Conservation (phyloP, 73 alveolate species). For the Breviolum minutum region DNA sequence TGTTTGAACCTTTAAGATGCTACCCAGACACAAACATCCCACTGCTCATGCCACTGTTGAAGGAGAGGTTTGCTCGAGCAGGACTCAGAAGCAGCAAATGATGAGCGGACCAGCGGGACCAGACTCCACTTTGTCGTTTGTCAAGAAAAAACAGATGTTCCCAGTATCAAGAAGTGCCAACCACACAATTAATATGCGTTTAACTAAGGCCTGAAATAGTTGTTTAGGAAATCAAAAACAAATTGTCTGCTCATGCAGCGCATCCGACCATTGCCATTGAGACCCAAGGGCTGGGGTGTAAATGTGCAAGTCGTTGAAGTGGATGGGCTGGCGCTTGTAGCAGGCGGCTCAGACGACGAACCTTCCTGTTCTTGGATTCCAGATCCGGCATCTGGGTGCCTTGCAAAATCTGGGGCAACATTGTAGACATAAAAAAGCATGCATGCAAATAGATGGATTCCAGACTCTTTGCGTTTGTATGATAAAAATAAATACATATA, state of each 20-base stretch:
- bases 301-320: conserved; percentile 50
- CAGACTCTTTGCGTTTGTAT: too few relatives aligned
- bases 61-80: conserved; percentile 12
- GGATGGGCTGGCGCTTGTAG: conserved; percentile 54
- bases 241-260: too few relatives aligned
- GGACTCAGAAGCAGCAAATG: conserved; percentile 33
- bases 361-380: conserved; percentile 51
- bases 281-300: conserved; percentile 12
- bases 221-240: too few relatives aligned
- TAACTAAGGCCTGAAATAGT: too few relatives aligned
- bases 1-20: not conserved
- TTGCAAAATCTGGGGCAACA: not conserved
- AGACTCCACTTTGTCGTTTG: too few relatives aligned
- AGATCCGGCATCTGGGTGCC: conserved; percentile 15
- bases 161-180: too few relatives aligned
- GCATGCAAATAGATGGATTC: too few relatives aligned
- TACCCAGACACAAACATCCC: conserved; percentile 22
- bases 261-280: not conserved
- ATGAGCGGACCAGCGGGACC: too few relatives aligned
- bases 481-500: too few relatives aligned
- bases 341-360: conserved; percentile 30
- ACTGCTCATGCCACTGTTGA: conserved; percentile 40
- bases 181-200: too few relatives aligned
- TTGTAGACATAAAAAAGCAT: too few relatives aligned
- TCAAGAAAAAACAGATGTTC: too few relatives aligned